Conservation (phyloP, 805 yeast species). For the Starmerella asiatica region DNA sequence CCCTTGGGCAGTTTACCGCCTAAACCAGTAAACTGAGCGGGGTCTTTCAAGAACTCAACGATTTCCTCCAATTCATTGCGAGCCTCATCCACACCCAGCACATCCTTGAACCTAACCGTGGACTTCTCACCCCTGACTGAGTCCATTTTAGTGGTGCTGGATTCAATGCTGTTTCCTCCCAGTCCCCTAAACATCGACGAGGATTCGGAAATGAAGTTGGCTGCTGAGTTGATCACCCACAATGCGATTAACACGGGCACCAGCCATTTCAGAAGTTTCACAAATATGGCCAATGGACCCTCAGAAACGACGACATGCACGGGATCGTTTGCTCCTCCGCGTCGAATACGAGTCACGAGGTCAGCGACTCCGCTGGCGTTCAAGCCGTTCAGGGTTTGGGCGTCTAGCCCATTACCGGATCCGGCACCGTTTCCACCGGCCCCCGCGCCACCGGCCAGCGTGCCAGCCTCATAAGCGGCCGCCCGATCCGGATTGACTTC, state of each 20-base stretch:
- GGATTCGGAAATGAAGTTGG: constrained; percentile 67
- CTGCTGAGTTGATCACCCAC: constrained; percentile 67
- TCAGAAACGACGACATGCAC: constrained; percentile 89
- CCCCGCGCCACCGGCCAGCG: constrained; percentile 23
- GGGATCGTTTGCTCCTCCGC: constrained; percentile 46
- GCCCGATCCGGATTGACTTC: constrained; percentile 39
- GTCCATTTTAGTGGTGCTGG: constrained; percentile 43
- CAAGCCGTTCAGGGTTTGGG: constrained; percentile 1
- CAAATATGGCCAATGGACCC: constrained; percentile 58
- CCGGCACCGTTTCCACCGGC: constrained; percentile 13
- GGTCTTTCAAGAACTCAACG: constrained; percentile 94
- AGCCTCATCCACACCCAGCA: constrained; percentile 97
- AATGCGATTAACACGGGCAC: constrained; percentile 67
- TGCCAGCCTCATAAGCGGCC: constrained; percentile 8
- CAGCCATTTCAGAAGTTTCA: constrained; percentile 82
- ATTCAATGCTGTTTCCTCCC: constrained; percentile 24
- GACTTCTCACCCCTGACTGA: constrained; percentile 78
- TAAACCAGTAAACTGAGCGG: constrained; percentile 85
- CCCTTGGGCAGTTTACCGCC: constrained; percentile 98
- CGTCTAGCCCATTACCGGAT: too few relatives aligned
- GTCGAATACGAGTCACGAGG: background rate
- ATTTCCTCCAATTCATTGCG: constrained; percentile 93
- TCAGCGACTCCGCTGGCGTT: background rate
- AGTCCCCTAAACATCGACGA: constrained; percentile 58
- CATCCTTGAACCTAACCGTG: constrained; percentile 80